Percentiles rank a stretch among this genome's conserved stretches.
phyloP scores from a whole-genome alignment of 345 rosid genomes.

The Salix viminalis region DNA sequence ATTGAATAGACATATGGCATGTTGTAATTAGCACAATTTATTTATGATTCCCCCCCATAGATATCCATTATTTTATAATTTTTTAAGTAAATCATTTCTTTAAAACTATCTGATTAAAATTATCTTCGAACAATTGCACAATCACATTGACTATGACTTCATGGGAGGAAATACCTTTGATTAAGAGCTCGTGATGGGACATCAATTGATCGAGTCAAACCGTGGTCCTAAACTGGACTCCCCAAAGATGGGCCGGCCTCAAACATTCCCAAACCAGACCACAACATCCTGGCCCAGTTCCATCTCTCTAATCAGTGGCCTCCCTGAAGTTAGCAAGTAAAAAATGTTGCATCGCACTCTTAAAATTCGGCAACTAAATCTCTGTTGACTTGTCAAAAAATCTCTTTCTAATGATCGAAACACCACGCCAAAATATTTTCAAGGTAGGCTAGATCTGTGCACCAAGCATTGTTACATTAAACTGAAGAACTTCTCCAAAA shows the following conservation, averaged over 20 bases:
- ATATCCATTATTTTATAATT: no score
- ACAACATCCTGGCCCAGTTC: conserved; percentile 40
- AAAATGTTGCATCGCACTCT: conserved; percentile 38
- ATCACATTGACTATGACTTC: background rate
- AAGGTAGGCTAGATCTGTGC: conserved; percentile 27
- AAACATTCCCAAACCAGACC: conserved; percentile 42
- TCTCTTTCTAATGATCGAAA: conserved; percentile 25
- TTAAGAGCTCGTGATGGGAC: conserved; percentile 19
- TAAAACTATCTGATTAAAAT: no score
- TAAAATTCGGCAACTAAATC: conserved; percentile 44
- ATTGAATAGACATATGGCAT: no score
- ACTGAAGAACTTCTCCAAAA: conserved; percentile 34
- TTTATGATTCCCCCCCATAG: no score
- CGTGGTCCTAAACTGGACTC: conserved; percentile 36
- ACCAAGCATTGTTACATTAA: conserved; percentile 34
- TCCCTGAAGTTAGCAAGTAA: conserved; percentile 50
- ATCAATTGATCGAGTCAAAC: conserved; percentile 30
- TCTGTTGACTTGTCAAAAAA: conserved; percentile 23
- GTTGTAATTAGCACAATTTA: no score
- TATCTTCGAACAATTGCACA: background rate
- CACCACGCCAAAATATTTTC: conserved; percentile 24
- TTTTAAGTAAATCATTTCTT: no score
- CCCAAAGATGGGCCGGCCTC: conserved; percentile 34
- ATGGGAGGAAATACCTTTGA: background rate
- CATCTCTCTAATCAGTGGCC: conserved; percentile 37